A percentile compares a stretch with the other conserved stretches of the same genome.
Conservation (phyloP, 2,329 filamentous ascomycete genomes). For the Clonostachys rhizophaga region DNA sequence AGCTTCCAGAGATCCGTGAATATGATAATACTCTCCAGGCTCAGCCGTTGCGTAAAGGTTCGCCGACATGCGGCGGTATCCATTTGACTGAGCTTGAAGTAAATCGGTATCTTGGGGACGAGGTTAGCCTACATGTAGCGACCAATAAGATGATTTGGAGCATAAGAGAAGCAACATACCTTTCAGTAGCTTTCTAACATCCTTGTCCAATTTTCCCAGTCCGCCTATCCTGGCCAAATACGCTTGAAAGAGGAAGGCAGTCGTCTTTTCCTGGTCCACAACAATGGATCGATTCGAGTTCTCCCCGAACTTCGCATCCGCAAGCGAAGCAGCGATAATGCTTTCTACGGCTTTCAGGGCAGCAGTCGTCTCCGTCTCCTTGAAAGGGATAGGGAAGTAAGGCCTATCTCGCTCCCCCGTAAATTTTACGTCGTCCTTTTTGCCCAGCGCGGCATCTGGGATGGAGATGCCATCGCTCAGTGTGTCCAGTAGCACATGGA, state of each 20-base stretch:
- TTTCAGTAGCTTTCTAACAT: conserved; percentile 22
- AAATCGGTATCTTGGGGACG: conserved; percentile 61
- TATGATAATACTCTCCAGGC: conserved; percentile 67
- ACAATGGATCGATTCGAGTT: conserved; percentile 11
- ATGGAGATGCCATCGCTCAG: conserved; percentile 14
- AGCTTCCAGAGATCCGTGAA: conserved; percentile 71
- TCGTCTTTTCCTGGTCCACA: conserved; percentile 31
- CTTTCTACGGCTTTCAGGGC: conserved; percentile 38
- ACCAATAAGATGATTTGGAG: neutral
- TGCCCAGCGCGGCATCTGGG: conserved; percentile 13
- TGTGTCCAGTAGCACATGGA: no score
- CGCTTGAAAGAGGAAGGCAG: conserved; percentile 32
- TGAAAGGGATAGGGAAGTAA: conserved; percentile 42
- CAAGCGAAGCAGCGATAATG: conserved; percentile 21
- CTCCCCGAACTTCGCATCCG: conserved; percentile 12
- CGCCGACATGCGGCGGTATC: conserved; percentile 68
- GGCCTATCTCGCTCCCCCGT: conserved; percentile 24
- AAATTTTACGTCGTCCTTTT: conserved; percentile 20
- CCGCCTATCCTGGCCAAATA: conserved; percentile 29
- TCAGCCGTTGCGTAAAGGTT: conserved; percentile 66
- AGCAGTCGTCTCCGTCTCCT: conserved; percentile 36
- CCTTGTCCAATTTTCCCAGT: conserved; percentile 26
- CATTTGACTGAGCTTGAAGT: conserved; percentile 63
- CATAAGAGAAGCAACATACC: conserved; percentile 8
- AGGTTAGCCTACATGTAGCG: neutral